These are phyloP conservation scores for Arthrobotrys musiformis DNA, from an alignment of 2,329 filamentous ascomycete genomes.

Conservation along the genomic window DNA sequence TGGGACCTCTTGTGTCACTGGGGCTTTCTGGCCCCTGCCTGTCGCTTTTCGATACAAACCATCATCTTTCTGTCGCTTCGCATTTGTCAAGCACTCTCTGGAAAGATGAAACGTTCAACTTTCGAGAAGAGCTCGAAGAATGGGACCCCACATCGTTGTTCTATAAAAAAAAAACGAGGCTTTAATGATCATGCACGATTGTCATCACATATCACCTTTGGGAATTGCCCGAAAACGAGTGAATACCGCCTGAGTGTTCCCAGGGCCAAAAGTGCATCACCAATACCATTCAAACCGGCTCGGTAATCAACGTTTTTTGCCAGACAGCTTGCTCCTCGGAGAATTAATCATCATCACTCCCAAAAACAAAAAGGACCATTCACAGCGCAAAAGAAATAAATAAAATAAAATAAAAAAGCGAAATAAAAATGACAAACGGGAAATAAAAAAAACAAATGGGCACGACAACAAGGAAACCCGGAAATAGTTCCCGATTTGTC, in stretches of 20 bases:
- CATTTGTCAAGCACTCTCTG: neutral
- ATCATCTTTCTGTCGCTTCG: neutral
- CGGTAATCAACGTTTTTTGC: conserved; percentile 14
- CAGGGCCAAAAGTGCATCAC: neutral
- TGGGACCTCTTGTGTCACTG: conserved; percentile 5
- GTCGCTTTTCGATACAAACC: conserved; percentile 3
- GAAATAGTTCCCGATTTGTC: conserved; percentile 16
- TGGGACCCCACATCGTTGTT: neutral
- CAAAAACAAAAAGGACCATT: neutral
- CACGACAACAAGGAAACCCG: conserved; percentile 8
- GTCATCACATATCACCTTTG: conserved; percentile 1
- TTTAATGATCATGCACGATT: conserved; percentile 2
- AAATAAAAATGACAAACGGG: too few relatives aligned
- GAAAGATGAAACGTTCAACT: neutral
- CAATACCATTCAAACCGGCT: neutral
- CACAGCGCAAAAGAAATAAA: neutral
- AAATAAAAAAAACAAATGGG: neutral
- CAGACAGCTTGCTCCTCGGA: conserved; percentile 16
- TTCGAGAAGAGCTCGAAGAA: neutral
- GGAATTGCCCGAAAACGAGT: neutral
- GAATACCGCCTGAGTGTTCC: neutral
- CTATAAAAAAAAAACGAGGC: neutral
- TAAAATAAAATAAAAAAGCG: neutral
- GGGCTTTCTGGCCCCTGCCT: neutral
- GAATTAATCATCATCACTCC: conserved; percentile 48